A percentile compares a stretch with the other conserved stretches of the same genome.
These are phyloP conservation scores for Wallacemonas sp. DNA, from an alignment of 208 protist species.

Conservation along the genomic window DNA sequence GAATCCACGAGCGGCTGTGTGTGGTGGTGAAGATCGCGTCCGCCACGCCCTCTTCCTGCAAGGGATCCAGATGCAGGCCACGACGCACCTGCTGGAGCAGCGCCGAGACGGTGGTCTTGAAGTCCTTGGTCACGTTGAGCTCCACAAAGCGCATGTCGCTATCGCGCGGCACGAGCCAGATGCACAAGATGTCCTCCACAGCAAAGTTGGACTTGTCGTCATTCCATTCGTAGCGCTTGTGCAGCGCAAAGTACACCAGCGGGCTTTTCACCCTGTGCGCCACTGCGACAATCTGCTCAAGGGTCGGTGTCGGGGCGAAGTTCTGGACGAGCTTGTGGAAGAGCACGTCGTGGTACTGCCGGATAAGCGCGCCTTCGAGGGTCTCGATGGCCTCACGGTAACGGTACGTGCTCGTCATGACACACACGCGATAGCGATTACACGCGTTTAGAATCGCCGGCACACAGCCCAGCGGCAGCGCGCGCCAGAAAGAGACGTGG, in stretches of 20 bases:
- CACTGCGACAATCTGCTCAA: constrained; percentile 86
- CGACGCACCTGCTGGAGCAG: constrained; percentile 55
- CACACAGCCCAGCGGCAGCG: constrained; percentile 51
- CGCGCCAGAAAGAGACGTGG: constrained; percentile 13
- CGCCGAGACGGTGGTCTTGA: constrained; percentile 57
- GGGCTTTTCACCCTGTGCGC: constrained; percentile 53
- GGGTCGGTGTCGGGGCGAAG: constrained; percentile 59
- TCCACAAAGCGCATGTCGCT: constrained; percentile 88
- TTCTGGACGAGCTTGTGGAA: constrained; percentile 75
- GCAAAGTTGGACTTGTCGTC: constrained; percentile 34
- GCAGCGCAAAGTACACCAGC: constrained; percentile 76
- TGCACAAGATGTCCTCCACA: constrained; percentile 69
- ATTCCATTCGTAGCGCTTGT: constrained; percentile 70
- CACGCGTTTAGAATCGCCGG: constrained; percentile 53
- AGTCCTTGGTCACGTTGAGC: constrained; percentile 81
- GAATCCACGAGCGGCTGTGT: constrained; percentile 74
- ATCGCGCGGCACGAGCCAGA: constrained; percentile 82
- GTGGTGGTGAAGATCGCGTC: constrained; percentile 64
- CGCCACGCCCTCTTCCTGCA: constrained; percentile 16
- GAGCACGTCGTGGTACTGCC: constrained; percentile 76
- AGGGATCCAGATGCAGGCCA: constrained; percentile 64
- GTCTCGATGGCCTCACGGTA: constrained; percentile 88
- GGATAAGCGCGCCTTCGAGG: constrained; percentile 67
- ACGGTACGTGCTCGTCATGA: constrained; percentile 79
- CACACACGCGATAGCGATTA: constrained; percentile 60